Percentiles rank a stretch among this genome's conserved stretches.
Evolutionary conservation across 768 basidiomycete species (phyloP).

Genomic region (Lepiota venenata): DNA sequence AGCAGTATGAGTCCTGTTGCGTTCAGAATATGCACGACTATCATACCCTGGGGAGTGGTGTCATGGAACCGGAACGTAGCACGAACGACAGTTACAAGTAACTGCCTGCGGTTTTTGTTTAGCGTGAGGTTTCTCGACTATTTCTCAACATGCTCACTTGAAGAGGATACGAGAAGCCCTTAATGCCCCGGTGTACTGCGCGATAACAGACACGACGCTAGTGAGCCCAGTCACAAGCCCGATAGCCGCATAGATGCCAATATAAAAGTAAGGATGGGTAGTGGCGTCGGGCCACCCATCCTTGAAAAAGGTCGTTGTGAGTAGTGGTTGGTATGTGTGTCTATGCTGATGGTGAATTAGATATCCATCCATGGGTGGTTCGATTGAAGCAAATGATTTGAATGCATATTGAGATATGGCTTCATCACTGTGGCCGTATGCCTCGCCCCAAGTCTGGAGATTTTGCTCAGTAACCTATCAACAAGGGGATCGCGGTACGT

Average conservation of each 20-base stretch:
- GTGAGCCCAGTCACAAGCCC: slow-evolving; percentile 47
- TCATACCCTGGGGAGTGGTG: slow-evolving; percentile 70
- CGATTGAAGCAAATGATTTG: slow-evolving; percentile 31
- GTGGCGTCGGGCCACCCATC: slow-evolving; percentile 46
- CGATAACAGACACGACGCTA: slow-evolving; percentile 40
- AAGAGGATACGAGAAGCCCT: slow-evolving; percentile 44
- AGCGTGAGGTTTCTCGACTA: background rate
- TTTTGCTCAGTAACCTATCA: background rate
- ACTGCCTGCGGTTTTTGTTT: slow-evolving; percentile 28
- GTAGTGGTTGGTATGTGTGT: slow-evolving; percentile 20
- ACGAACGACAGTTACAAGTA: slow-evolving; percentile 68
- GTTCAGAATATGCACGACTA: background rate
- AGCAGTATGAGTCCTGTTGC: background rate
- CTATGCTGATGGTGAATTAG: slow-evolving; percentile 25
- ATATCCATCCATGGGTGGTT: slow-evolving; percentile 33
- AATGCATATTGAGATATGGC: slow-evolving; percentile 21
- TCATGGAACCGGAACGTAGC: slow-evolving; percentile 88
- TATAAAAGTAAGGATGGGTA: slow-evolving; percentile 67
- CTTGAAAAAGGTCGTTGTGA: slow-evolving; percentile 21
- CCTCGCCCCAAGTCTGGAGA: slow-evolving; percentile 64
- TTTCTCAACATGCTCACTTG: slow-evolving; percentile 23
- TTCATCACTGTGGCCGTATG: slow-evolving; percentile 33
- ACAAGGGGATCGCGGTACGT: background rate
- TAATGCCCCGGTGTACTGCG: slow-evolving; percentile 61
- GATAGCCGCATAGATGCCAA: slow-evolving; percentile 63